Conservation (phyloP, 1,284 basidiomycete species). For the Thelephora terrestris region DNA sequence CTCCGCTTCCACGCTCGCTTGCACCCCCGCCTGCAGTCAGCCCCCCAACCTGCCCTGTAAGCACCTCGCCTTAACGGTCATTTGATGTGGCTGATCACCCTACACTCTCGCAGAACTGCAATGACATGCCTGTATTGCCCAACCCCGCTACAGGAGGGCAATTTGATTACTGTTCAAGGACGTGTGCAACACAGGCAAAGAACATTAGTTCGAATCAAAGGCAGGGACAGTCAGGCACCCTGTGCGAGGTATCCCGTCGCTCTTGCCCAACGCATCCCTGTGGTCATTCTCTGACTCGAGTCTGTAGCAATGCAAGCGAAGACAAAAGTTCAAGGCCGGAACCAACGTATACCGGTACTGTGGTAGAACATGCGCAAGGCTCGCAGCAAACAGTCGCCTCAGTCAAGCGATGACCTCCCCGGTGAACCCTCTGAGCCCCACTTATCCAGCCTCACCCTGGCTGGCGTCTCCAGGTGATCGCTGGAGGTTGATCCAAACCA, state of each 20-base stretch:
- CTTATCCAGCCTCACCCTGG: too few relatives aligned
- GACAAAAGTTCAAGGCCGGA: conserved; percentile 45
- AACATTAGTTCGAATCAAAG: not conserved
- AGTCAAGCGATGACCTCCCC: not conserved
- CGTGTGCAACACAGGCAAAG: too few relatives aligned
- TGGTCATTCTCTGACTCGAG: not conserved
- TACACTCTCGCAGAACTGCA: conserved; percentile 36
- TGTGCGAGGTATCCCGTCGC: not conserved
- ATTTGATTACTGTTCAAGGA: not conserved
- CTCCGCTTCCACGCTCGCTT: too few relatives aligned
- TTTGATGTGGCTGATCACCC: too few relatives aligned
- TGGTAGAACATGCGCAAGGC: conserved; percentile 46
- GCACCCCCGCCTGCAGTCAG: too few relatives aligned
- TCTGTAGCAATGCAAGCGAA: conserved; percentile 32
- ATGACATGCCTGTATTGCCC: conserved; percentile 38
- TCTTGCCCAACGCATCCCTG: not conserved
- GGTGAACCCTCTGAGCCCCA: conserved; percentile 1
- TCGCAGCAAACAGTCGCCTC: conserved; percentile 16
- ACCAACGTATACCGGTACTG: conserved; percentile 43
- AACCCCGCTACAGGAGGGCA: conserved; percentile 20
- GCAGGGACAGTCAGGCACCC: not conserved
- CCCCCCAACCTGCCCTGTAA: too few relatives aligned
- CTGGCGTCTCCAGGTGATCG: too few relatives aligned
- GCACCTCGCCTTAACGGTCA: too few relatives aligned
- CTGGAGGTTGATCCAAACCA: too few relatives aligned